These are phyloP conservation scores for Musa beccarii DNA, from an alignment of 176 grass and related monocot species.

Conservation along the genomic window DNA sequence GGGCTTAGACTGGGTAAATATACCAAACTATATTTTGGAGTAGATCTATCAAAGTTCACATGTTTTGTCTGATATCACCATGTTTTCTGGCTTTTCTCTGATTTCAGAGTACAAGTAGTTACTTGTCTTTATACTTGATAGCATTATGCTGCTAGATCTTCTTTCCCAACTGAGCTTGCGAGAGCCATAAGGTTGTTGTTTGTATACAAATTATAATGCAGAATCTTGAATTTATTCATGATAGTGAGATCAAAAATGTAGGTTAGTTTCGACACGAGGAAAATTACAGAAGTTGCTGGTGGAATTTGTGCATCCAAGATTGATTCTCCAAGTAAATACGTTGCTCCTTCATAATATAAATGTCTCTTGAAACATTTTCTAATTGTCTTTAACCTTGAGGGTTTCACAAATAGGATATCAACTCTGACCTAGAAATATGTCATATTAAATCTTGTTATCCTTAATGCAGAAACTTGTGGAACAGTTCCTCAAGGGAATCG, in stretches of 20 bases:
- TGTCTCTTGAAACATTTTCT: too few relatives aligned
- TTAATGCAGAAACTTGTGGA: conserved; percentile 43
- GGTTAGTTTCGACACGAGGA: conserved; percentile 45
- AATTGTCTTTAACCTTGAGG: too few relatives aligned
- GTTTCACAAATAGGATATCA: neutral
- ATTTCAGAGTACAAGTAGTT: too few relatives aligned
- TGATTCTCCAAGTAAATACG: conserved; percentile 49
- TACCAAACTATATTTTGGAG: neutral
- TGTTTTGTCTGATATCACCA: neutral
- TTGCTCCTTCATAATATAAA: neutral
- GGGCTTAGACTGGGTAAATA: neutral
- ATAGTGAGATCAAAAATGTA: conserved; percentile 12
- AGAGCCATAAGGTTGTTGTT: too few relatives aligned
- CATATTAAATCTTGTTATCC: neutral
- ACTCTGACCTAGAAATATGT: neutral
- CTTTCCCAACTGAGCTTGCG: neutral
- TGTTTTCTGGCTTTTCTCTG: neutral
- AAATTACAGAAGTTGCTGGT: conserved; percentile 68
- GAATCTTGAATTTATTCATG: neutral
- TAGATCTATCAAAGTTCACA: neutral
- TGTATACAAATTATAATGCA: neutral
- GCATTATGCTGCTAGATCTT: neutral
- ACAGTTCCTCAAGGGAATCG: conserved; percentile 52
- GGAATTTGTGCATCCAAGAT: conserved; percentile 56
- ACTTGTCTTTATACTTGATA: neutral